Conservation (phyloP, 768 basidiomycete genomes). For the Lepiota venenata region DNA sequence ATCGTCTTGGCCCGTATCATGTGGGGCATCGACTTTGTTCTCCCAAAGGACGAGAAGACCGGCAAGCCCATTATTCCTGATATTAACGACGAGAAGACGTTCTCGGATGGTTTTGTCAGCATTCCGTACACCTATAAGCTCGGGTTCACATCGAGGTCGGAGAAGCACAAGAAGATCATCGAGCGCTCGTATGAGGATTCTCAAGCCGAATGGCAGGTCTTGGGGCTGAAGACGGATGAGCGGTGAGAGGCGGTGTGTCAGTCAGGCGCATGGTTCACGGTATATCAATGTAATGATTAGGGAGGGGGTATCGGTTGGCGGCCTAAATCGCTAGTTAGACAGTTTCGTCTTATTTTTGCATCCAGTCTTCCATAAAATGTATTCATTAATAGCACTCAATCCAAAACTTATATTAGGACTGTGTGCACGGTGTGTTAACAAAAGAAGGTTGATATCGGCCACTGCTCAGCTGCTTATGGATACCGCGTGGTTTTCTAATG, state of each 20-base stretch:
- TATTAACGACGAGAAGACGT: slow-evolving; percentile 8
- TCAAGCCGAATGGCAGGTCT: slow-evolving; percentile 9
- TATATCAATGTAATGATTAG: no score
- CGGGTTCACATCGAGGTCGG: slow-evolving; percentile 6
- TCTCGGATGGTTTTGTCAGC: slow-evolving; percentile 10
- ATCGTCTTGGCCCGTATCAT: slow-evolving; percentile 8
- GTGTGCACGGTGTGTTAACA: no score
- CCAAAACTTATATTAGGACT: no score
- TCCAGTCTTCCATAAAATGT: no score
- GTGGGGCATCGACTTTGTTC: slow-evolving; percentile 10
- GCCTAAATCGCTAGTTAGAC: no score
- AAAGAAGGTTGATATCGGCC: no score
- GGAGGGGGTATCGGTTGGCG: no score
- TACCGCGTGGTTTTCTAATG: no score
- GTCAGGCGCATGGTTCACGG: no score
- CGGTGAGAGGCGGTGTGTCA: background rate
- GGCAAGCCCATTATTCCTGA: slow-evolving; percentile 8
- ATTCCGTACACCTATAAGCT: slow-evolving; percentile 10
- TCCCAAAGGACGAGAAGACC: slow-evolving; percentile 6
- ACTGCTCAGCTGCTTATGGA: no score
- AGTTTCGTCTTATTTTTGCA: no score
- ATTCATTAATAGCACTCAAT: no score
- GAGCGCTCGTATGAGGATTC: slow-evolving; percentile 8
- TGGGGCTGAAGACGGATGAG: slow-evolving; percentile 6
- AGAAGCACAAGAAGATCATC: slow-evolving; percentile 6